Conservation (phyloP, 441 rosid genomes). For the Bocquillonia castaneifolia region DNA sequence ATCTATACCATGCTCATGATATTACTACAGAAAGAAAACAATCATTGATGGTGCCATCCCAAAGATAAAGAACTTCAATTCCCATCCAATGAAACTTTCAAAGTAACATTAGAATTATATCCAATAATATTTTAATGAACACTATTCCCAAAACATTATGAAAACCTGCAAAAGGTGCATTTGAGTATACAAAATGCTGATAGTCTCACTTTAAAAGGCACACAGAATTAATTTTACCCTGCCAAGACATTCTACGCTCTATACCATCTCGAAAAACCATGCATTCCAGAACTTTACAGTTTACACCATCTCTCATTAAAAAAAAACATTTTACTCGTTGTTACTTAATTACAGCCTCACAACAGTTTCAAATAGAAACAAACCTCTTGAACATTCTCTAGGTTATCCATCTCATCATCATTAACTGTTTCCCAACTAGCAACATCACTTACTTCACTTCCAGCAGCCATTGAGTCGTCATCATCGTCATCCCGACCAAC, state of each 20-base stretch:
- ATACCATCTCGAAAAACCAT: neutral
- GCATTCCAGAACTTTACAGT: neutral
- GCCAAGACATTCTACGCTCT: neutral
- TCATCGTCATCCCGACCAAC: constrained; percentile 94
- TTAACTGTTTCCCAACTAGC: constrained; percentile 97
- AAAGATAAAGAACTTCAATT: neutral
- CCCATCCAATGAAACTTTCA: neutral
- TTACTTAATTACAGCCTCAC: constrained; percentile 10
- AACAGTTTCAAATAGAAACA: constrained; percentile 33
- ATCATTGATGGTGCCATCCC: neutral
- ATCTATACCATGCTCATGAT: neutral
- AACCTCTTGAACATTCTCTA: constrained; percentile 68
- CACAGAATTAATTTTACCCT: neutral
- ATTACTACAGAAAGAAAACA: neutral
- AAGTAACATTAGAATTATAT: neutral
- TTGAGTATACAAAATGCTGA: neutral
- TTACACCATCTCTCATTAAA: neutral
- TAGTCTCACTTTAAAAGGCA: neutral
- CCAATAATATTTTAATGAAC: neutral
- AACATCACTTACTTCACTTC: constrained; percentile 82
- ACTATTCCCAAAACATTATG: neutral
- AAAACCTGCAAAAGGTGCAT: constrained; percentile 3
- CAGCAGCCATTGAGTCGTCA: constrained; percentile 61
- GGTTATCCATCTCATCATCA: constrained; percentile 65
- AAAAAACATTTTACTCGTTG: neutral